Evolutionary conservation across 2,329 filamentous ascomycete genomes (phyloP), one percentile per base, ranked within the genome.

Genomic region (Coniella lustricola): DNA sequence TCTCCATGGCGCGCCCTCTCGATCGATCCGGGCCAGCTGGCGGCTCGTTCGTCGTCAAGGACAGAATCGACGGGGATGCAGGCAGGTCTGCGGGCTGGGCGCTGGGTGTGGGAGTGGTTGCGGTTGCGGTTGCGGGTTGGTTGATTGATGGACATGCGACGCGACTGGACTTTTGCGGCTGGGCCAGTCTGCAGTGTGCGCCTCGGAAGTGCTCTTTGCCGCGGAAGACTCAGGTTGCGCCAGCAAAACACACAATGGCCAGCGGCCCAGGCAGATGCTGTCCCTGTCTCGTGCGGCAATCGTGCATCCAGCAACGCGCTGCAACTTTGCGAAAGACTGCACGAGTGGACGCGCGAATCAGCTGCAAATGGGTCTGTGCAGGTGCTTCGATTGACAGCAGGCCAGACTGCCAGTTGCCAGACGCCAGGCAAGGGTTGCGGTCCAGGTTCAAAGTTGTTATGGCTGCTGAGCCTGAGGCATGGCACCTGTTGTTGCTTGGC

Each of bases 1-100:
- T 69, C 55, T 80, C 76, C 76, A 80, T 80, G 40, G 14, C 45
- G 42, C 44, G 53, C 49, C 43, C 10, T 44, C 25, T 34, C 51
- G 46, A 38, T 42, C 37, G 38, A 17, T 20, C 35, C 40, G 42
- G 22, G 48, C 45, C 25, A 34, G 40, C 14, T 5, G 13, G 14
- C 20, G 37, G 31, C 12, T 33, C 16, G 39, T 33, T 20, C 25
- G 34, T 32, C 32, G 17, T 42, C 22, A 12, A 20, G 25, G 25
- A 10, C 25, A 29, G 25, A 13, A 16, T 25, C 13, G 32, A 49
- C 18, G 16, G 37, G 16, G 37, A n/a, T n/a, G n/a, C n/a, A n/a
- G 49, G 52, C 20, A 54, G 33, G 20, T 17, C 41, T 29, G 33
- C 25, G 16, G 33, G 34, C 32, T 9, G 49, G 18, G 18, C 16